A percentile compares a stretch with the other conserved stretches of the same genome.
Evolutionary conservation across 192 early-diverging fungal genomes (phyloP).

Genomic region (Funneliformis mosseae): DNA sequence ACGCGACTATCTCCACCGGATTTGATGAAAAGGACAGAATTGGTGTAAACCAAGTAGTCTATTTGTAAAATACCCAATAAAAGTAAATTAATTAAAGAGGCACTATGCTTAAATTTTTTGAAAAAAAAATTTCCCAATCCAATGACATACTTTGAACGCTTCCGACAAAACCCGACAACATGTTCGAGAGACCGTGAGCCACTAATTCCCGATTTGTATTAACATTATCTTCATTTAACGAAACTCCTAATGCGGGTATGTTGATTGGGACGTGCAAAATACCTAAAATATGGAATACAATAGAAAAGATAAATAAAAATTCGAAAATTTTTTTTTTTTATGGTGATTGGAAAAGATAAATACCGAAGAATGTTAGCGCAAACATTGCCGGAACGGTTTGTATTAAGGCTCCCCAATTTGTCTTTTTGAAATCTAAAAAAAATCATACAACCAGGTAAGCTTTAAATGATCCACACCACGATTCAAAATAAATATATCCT

Average conservation of each 20-base stretch:
- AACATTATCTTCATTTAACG: conserved; percentile 83
- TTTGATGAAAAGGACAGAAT: conserved; percentile 89
- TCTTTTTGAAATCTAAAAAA: conserved; percentile 63
- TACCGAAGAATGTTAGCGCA: conserved; percentile 90
- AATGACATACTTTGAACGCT: conserved; percentile 68
- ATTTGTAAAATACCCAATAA: neutral
- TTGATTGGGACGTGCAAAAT: conserved; percentile 98
- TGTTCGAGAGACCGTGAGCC: conserved; percentile 90
- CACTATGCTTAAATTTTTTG: neutral
- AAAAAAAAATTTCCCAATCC: neutral
- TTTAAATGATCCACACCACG: neutral
- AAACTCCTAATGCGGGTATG: conserved; percentile 90
- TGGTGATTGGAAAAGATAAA: neutral
- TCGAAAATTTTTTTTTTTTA: no score
- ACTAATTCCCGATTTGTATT: conserved; percentile 91
- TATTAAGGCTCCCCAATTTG: conserved; percentile 67
- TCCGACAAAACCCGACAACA: conserved; percentile 77
- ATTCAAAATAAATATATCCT: conserved; percentile 18
- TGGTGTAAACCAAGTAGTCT: conserved; percentile 93
- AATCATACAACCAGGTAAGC: conserved; percentile 11
- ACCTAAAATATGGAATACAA: conserved; percentile 39
- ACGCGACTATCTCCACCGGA: conserved; percentile 86
- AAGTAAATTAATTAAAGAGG: neutral
- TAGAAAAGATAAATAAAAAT: no score
- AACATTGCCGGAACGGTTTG: conserved; percentile 87